Base-by-base conservation (phyloP, 73 alveolate species). In the Tetrahymena malaccensis region DNA sequence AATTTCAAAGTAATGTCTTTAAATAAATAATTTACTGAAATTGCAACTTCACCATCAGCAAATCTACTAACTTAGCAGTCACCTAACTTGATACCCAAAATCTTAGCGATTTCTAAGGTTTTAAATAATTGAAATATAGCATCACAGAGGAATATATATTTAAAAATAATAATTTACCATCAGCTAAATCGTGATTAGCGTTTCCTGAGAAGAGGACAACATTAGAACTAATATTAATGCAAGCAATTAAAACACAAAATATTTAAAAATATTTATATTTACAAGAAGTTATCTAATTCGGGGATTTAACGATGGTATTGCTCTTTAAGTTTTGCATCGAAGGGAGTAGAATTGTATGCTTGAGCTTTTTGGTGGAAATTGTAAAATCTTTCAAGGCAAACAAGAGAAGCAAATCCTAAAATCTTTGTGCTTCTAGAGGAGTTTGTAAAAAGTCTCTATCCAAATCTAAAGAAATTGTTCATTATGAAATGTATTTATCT, bases 11-110 rank as follows among this genome's bases (percentile, higher is more conserved):
- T 7, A 50, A 50, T 50, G 31, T 50, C 8, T 10, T 10, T 19
- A 50, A n/a, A 21, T 34, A 83, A 89, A 34, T 31, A 27, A 4
- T 85, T 37, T 50, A 95, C 97, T 95, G 93, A 44, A 35, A 95
- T 95, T 43, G 93, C 56, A 57, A 94, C 95, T 94, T 98, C 99
- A n/a, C 99, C 99, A 96, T 98, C 99, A 33, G 99, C 99, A 93
- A 98, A 98, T 44, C 97, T 96, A n/a, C 96, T 94, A 13, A 97
- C 96, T 34, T 94, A 85, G 19, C 96, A 97, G 43, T 97, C 96
- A 33, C 97, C 97, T 44, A 95, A 93, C 94, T 95, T 85, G 50
- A 85, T 50, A 89, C 94, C 94, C 94, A 95, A 89, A 85, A 85
- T 85, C 94, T 95, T 93, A 85, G 97, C 97, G 19, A 95, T 95